Percentiles rank a stretch among this genome's conserved stretches.
Evolutionary conservation across 768 basidiomycete genomes (phyloP).

Genomic region (Solioccasus polychromus): DNA sequence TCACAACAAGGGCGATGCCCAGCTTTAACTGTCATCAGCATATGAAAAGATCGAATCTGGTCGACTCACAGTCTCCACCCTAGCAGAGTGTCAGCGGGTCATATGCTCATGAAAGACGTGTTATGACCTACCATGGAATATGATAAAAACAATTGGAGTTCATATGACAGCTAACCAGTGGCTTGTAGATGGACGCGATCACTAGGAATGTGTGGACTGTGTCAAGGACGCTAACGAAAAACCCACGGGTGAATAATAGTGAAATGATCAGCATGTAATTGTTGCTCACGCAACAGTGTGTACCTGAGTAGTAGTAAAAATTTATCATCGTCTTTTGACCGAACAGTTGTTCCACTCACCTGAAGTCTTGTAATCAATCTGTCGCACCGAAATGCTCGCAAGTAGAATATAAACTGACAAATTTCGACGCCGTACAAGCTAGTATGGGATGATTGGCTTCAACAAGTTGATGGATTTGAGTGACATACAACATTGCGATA

Average conservation of each 20-base stretch:
- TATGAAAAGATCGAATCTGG: too few species aligned
- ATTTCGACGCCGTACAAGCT: conserved; percentile 8
- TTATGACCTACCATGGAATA: not conserved
- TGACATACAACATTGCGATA: conserved; percentile 6
- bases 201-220: not conserved
- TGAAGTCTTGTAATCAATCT: conserved; percentile 3
- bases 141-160: not conserved
- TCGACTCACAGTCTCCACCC: not conserved
- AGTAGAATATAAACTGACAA: conserved; percentile 11
- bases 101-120: too few species aligned
- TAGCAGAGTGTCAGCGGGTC: too few species aligned
- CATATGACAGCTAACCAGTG: not conserved
- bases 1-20: not conserved
- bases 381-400: conserved; percentile 3
- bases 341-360: not conserved
- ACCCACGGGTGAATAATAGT: too few species aligned
- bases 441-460: too few species aligned
- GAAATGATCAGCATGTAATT: not conserved
- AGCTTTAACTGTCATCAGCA: not conserved
- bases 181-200: not conserved
- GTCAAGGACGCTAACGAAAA: conserved; percentile 5
- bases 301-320: too few species aligned
- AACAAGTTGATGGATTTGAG: too few species aligned
- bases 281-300: conserved; percentile 6
- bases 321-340: too few species aligned